phyloP scores from a whole-genome alignment of 179 eudicot species.

The Spergularia azorica region DNA sequence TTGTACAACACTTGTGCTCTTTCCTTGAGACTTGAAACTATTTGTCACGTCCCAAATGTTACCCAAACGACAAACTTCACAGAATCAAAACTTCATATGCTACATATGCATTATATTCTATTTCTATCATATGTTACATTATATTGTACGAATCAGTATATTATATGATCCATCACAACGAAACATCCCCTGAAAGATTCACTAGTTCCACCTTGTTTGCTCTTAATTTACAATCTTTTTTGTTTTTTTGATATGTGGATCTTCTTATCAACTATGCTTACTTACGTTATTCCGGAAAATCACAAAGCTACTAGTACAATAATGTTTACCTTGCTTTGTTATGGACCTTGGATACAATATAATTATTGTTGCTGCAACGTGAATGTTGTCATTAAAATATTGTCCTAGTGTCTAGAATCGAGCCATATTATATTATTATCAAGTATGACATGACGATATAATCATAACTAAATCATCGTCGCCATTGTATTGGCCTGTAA shows the following conservation, averaged over 20 bases:
- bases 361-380: no score
- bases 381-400: no score
- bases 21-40: conserved; percentile 12
- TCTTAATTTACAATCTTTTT: not conserved
- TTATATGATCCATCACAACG: not conserved
- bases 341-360: no score
- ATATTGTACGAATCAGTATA: not conserved
- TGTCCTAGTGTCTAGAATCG: no score
- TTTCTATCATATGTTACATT: not conserved
- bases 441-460: no score
- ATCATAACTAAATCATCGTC: no score
- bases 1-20: not conserved
- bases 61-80: conserved; percentile 19
- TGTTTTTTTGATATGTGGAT: not conserved
- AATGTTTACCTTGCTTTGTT: no score
- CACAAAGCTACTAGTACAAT: no score
- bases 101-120: not conserved
- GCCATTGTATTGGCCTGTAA: no score
- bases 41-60: not conserved
- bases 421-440: no score
- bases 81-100: not conserved
- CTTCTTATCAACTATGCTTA: not conserved
- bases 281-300: no score
- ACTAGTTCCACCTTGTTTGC: not conserved
- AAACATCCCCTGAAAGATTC: conserved; percentile 21